Base-by-base conservation (phyloP, 2,329 filamentous ascomycete species). In the Phaeosphaeria sp. region DNA sequence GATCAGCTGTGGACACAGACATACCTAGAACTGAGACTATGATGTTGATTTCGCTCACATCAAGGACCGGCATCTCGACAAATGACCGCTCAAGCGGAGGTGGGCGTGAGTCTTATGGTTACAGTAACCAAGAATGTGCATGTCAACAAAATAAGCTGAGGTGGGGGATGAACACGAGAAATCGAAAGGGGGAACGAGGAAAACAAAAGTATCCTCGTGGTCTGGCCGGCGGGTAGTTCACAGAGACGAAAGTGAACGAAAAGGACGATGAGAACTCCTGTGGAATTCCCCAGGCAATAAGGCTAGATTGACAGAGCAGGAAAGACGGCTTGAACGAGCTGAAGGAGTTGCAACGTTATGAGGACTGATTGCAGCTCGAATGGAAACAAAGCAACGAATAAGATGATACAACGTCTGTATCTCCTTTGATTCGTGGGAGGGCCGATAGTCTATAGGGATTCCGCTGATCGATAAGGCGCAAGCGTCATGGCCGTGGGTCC, bases 31-130 rank as follows among this genome's bases (percentile, higher is more conserved):
- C 70, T 8, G 77, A 72, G 33, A 82, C 71, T 43, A 85, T 81
- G n/a, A 85, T 77, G 63, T 86, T 86, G 55, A 86, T 78, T 63
- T 85, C 82, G 48, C 80, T 83, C 13, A 83, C 65, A 46, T 83
- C 80, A 49, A 84, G 77, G 21, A 77, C 77, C 51, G 81, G 81
- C 81, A 83, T 83, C 17, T 40, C 42, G 27, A 44, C 17, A 9
- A 42, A 20, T 18, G 22, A 27, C 27, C 9, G 5, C 22, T 27
- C 3, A 11, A 18, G 9, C 3, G 20, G 15, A 33, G 45, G 22
- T 30, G 22, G 45, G n/a, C 30, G 7, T 17, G n/a, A n/a, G n/a
- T n/a, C n/a, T n/a, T n/a, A n/a, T n/a, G n/a, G n/a, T n/a, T n/a
- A n/a, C n/a, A n/a, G n/a, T n/a, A n/a, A n/a, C n/a, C n/a, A n/a